Conservation (phyloP, 495 filamentous ascomycete species). For the Neurospora hispaniola region DNA sequence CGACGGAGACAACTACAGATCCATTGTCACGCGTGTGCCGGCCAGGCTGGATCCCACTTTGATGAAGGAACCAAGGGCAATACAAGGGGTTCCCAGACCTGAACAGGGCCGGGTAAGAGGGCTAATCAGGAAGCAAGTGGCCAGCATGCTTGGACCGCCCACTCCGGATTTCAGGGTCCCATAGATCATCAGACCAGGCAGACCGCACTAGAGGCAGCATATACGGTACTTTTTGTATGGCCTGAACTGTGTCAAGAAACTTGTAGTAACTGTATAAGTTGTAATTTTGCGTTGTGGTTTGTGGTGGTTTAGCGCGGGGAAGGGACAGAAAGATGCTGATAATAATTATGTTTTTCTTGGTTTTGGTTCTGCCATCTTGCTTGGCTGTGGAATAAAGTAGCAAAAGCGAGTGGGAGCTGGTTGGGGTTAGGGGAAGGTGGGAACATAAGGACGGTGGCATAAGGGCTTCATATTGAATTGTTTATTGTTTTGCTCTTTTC, state of each 20-base stretch:
- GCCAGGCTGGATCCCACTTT: conserved; percentile 73
- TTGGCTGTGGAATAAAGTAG: not conserved
- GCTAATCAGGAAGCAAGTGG: conserved; percentile 57
- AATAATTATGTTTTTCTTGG: not conserved
- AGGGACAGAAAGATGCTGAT: not conserved
- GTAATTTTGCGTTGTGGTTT: not conserved
- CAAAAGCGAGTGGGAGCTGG: not conserved
- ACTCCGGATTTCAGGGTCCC: conserved; percentile 10
- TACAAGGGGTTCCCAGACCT: conserved; percentile 61
- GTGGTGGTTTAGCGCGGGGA: not conserved
- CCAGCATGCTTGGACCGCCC: conserved; percentile 48
- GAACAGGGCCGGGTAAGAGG: conserved; percentile 49
- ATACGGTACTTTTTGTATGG: not conserved
- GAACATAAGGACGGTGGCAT: not conserved
- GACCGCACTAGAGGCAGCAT: not conserved
- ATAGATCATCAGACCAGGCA: not conserved
- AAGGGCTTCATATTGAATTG: not conserved
- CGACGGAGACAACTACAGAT: conserved; percentile 43
- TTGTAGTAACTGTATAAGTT: not conserved
- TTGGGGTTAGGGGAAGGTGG: not conserved
- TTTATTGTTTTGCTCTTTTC: not conserved
- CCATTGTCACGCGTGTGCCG: conserved; percentile 50
- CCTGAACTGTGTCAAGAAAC: not conserved
- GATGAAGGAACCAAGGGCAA: conserved; percentile 79
- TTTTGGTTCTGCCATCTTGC: not conserved